A percentile compares a stretch with the other conserved stretches of the same genome.
These are phyloP conservation scores for Chlamydomonas applanata DNA, from an alignment of 139 green algal species.

Conservation along the genomic window DNA sequence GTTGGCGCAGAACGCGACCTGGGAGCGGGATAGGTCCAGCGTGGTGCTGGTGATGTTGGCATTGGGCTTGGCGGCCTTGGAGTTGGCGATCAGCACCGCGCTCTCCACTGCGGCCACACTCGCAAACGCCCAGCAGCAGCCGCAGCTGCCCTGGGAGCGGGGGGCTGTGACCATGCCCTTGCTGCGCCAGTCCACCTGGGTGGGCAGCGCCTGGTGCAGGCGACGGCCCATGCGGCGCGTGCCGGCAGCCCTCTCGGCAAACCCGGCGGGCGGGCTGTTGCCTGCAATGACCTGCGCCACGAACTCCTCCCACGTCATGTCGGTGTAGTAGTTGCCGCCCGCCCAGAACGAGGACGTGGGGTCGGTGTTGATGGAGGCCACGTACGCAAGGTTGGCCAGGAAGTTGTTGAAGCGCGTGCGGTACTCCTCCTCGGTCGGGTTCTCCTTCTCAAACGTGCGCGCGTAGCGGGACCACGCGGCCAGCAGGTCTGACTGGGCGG, in stretches of 20 bases:
- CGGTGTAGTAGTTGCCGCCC: constrained; percentile 75
- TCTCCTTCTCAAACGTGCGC: no score
- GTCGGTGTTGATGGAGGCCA: constrained; percentile 69
- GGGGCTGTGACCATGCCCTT: constrained; percentile 5
- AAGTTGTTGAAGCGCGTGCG: constrained; percentile 65
- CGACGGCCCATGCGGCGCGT: neutral
- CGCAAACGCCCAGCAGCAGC: constrained; percentile 20
- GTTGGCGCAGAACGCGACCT: constrained; percentile 13
- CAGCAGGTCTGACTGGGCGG: no score
- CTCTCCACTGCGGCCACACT: constrained; percentile 6
- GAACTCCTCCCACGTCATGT: constrained; percentile 79
- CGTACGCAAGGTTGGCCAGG: constrained; percentile 75
- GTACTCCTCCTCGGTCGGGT: constrained; percentile 40
- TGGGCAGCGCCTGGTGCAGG: neutral
- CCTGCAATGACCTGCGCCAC: constrained; percentile 56
- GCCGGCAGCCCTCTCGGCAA: no score
- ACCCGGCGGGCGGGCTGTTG: constrained; percentile 3
- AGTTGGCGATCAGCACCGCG: neutral
- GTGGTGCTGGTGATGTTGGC: no score
- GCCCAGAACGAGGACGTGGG: constrained; percentile 58
- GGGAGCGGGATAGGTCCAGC: constrained; percentile 3
- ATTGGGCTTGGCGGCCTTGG: constrained; percentile 39
- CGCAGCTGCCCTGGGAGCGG: constrained; percentile 8
- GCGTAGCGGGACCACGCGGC: no score
- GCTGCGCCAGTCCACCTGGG: no score